Conservation (phyloP, 2,329 filamentous ascomycete species). For the Exophiala mesophila region DNA sequence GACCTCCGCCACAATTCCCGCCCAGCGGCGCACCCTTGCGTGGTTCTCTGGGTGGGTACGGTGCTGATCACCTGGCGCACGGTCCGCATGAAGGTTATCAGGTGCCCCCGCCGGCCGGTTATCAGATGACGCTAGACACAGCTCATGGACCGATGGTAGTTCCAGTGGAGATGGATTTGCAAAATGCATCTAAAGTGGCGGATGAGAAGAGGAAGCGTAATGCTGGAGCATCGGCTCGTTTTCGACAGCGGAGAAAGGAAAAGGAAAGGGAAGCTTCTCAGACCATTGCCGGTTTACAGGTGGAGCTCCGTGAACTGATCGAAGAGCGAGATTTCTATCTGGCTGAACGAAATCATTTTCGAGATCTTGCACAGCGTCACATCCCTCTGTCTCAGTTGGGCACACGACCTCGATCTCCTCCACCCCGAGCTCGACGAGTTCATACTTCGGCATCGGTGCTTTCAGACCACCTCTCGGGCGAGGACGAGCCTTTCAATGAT, state of each 20-base stretch:
- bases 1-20: slow-evolving; percentile 2
- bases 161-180: slow-evolving; percentile 55
- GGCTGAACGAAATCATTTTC: slow-evolving; percentile 65
- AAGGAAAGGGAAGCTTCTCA: slow-evolving; percentile 68
- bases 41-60: slow-evolving; percentile 10
- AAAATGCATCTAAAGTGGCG: slow-evolving; percentile 74
- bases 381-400: slow-evolving; percentile 23
- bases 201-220: slow-evolving; percentile 84
- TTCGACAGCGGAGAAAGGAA: slow-evolving; percentile 75
- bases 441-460: slow-evolving; percentile 1
- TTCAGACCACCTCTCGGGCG: slow-evolving; percentile 8
- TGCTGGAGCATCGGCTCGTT: slow-evolving; percentile 77
- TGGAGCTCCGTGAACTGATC: slow-evolving; percentile 62
- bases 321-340: slow-evolving; percentile 70
- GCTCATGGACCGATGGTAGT: slow-evolving; percentile 36
- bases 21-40: slow-evolving; percentile 11
- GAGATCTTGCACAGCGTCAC: slow-evolving; percentile 56
- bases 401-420: slow-evolving; percentile 26
- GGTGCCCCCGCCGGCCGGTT: slow-evolving; percentile 25
- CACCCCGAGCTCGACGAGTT: slow-evolving; percentile 8
- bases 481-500: slow-evolving; percentile 21
- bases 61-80: slow-evolving; percentile 14
- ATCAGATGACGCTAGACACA: slow-evolving; percentile 32
- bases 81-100: slow-evolving; percentile 22
- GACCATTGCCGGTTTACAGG: slow-evolving; percentile 65